phyloP scores from a whole-genome alignment of 371 early-diverging fungal genomes.

The Mucor piriformis region DNA sequence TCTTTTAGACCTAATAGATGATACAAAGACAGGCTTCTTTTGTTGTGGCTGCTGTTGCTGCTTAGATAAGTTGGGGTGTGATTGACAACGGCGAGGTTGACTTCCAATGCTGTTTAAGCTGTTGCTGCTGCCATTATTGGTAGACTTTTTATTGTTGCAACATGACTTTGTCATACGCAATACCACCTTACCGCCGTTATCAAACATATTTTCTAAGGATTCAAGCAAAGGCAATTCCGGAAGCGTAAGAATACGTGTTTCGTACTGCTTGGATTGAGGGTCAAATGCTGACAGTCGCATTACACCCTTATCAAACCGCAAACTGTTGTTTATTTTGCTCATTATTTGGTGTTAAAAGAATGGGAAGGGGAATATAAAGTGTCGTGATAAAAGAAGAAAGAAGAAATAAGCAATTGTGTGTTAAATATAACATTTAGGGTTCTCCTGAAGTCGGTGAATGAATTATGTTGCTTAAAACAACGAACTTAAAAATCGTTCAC shows the following conservation, averaged over 20 bases:
- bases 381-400: not conserved
- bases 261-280: conserved; percentile 28
- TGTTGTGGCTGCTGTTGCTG: not conserved
- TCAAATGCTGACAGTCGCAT: conserved; percentile 38
- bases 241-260: conserved; percentile 28
- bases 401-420: not conserved
- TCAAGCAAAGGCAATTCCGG: conserved; percentile 33
- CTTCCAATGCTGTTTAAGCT: not conserved
- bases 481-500: too few species aligned
- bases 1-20: conserved; percentile 10
- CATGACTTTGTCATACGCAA: conserved; percentile 17
- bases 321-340: not conserved
- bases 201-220: conserved; percentile 34
- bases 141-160: not conserved
- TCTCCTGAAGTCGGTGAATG: too few species aligned
- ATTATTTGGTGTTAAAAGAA: not conserved
- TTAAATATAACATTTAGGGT: too few species aligned
- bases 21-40: too few species aligned
- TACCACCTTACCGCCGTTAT: not conserved
- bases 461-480: too few species aligned
- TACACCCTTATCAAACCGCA: conserved; percentile 35
- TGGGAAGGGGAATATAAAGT: not conserved
- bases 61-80: conserved; percentile 4
- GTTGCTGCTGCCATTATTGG: not conserved
- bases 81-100: conserved; percentile 11